phyloP scores from a whole-genome alignment of 768 basidiomycete genomes.

The Hygrophorus russula region DNA sequence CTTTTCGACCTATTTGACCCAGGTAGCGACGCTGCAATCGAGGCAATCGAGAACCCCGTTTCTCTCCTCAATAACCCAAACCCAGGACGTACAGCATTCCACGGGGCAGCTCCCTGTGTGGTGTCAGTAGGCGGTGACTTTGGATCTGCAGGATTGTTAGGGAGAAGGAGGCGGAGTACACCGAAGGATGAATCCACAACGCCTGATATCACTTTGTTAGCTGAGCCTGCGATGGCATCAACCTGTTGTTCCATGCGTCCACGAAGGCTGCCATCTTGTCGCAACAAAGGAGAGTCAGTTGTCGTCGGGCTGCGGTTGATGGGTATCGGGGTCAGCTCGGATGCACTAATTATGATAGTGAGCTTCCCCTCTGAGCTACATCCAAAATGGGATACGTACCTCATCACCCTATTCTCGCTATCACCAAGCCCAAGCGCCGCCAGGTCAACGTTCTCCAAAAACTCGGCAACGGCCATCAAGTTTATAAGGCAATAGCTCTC shows the following conservation, averaged over 20 bases:
- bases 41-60: constrained; percentile 75
- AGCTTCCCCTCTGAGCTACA: neutral
- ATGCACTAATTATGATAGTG: constrained; percentile 35
- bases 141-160: constrained; percentile 6
- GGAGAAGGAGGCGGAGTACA: constrained; percentile 58
- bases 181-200: constrained; percentile 89
- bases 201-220: constrained; percentile 73
- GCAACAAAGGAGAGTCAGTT: constrained; percentile 27
- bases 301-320: constrained; percentile 44
- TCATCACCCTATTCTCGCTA: constrained; percentile 39
- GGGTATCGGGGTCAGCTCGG: constrained; percentile 74
- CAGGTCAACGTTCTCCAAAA: constrained; percentile 89
- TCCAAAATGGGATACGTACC: constrained; percentile 24
- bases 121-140: constrained; percentile 14
- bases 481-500: constrained; percentile 92
- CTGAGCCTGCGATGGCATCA: constrained; percentile 71
- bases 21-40: constrained; percentile 50
- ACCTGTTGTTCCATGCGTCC: constrained; percentile 70
- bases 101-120: constrained; percentile 19
- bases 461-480: constrained; percentile 90
- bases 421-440: constrained; percentile 51
- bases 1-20: constrained; percentile 28
- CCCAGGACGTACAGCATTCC: constrained; percentile 33
- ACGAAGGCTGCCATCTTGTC: constrained; percentile 44
- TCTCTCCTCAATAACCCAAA: constrained; percentile 67